Evolutionary conservation across 2,329 filamentous ascomycete species (phyloP), one percentile per base, ranked within the genome.

Genomic region (Orbilia ellipsospora): DNA sequence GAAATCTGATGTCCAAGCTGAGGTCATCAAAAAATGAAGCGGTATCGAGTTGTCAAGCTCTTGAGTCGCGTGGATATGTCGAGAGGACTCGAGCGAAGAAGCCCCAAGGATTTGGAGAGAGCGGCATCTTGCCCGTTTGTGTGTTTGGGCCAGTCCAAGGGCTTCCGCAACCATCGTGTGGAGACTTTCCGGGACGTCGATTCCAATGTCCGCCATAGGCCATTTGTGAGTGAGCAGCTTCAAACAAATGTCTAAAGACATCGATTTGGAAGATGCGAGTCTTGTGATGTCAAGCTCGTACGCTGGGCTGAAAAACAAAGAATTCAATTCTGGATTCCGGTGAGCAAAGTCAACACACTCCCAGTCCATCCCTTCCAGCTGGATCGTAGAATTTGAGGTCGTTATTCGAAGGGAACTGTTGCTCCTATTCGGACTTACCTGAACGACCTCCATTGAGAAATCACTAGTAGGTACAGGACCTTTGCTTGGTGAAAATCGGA

Each of bases 141-240:
- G 61, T 12, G 26, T 48, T 44, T 63, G 52, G 23, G 26, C 28
- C 16, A 54, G 8, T 18, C 72, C 48, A 31, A 73, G 55, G 16
- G 31, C 31, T n/a, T 42, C 42, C 26, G 50, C 50, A 42, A 64
- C 36, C 13, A 51, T 40, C n/a, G 36, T 23, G 28, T 66, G 62
- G 13, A 66, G 23, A 15, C 56, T 13, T 48, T 66, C 20, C 20
- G 62, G 62, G 13, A 66, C 51, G 15, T 54, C 44, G 10, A 78
- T 66, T 12, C 45, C 60, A 68, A 79, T 44, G 31, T 79, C 77
- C 23, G 65, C 60, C 78, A 78, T 78, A n/a, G 78, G 78, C 78
- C 78, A 79, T 72, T 79, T 79, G 57, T 79, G 78, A 45, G 73
- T 77, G 10, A 79, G 31, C 16, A 79, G 76, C 18, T 72, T 45